Evolutionary conservation across 164 flowering plant genomes (phyloP).

Genomic region (Dillenia suffruticosa): DNA sequence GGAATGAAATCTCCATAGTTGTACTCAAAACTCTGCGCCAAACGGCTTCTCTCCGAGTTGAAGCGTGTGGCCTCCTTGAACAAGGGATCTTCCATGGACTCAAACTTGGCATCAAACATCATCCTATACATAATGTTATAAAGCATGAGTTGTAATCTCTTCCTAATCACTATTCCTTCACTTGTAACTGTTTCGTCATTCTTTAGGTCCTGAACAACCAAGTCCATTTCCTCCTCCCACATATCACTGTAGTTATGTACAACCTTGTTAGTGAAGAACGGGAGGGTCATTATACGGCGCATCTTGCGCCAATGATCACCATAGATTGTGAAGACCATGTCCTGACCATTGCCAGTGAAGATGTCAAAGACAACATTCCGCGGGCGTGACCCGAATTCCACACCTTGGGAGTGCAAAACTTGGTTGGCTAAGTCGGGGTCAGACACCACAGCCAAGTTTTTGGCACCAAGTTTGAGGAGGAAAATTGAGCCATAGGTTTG

Average conservation of each 20-base stretch:
- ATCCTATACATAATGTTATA: slow-evolving; percentile 70
- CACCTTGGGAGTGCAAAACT: slow-evolving; percentile 63
- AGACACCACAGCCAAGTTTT: slow-evolving; percentile 56
- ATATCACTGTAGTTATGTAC: slow-evolving; percentile 40
- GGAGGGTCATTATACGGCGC: slow-evolving; percentile 70
- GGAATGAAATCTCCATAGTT: slow-evolving; percentile 79
- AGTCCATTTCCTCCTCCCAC: slow-evolving; percentile 64
- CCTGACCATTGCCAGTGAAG: slow-evolving; percentile 74
- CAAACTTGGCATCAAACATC: slow-evolving; percentile 67
- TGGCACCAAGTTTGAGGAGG: slow-evolving; percentile 51
- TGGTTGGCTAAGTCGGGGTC: slow-evolving; percentile 49
- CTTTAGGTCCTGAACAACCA: slow-evolving; percentile 38
- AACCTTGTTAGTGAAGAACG: slow-evolving; percentile 76
- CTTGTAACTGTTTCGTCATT: slow-evolving; percentile 10
- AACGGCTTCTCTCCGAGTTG: slow-evolving; percentile 61
- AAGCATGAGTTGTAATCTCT: slow-evolving; percentile 58
- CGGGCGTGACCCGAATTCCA: slow-evolving; percentile 72
- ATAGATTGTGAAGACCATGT: slow-evolving; percentile 78
- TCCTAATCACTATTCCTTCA: slow-evolving; percentile 49
- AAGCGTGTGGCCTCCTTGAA: slow-evolving; percentile 40
- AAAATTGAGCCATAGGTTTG: slow-evolving; percentile 42
- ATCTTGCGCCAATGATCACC: slow-evolving; percentile 80
- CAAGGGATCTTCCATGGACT: slow-evolving; percentile 49
- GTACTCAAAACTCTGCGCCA: slow-evolving; percentile 77
- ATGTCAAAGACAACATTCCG: slow-evolving; percentile 68